Evolutionary conservation across 1,284 basidiomycete species (phyloP).

Genomic region (Moesziomyces sp.): DNA sequence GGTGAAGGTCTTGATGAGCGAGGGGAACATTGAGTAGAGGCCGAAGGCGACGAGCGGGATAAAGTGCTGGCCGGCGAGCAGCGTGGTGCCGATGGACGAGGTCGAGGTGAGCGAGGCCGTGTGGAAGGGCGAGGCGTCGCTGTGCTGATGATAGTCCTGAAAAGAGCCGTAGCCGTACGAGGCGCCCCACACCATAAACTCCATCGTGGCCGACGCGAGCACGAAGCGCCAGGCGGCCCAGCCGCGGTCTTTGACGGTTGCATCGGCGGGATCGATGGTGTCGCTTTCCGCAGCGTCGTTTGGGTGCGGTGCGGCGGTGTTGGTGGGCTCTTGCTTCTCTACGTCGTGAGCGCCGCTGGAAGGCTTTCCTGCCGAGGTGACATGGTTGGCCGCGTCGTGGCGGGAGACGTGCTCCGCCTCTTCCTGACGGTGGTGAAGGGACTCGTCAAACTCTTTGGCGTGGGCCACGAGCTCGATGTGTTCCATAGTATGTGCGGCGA

Average conservation of each 20-base stretch:
- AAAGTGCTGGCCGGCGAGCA: constrained; percentile 52
- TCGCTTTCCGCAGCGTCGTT: background rate
- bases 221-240: constrained; percentile 45
- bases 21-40: constrained; percentile 43
- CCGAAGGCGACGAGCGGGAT: constrained; percentile 50
- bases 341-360: background rate
- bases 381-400: no score
- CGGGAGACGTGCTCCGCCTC: background rate
- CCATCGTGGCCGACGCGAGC: constrained; percentile 29
- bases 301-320: background rate
- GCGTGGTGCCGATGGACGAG: constrained; percentile 52
- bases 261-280: background rate
- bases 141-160: constrained; percentile 60
- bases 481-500: constrained; percentile 21
- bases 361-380: background rate
- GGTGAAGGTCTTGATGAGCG: constrained; percentile 43
- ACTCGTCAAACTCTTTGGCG: constrained; percentile 16
- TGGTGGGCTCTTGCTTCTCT: background rate
- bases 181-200: constrained; percentile 55
- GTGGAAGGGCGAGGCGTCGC: constrained; percentile 50
- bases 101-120: constrained; percentile 29
- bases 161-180: constrained; percentile 60
- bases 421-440: background rate
- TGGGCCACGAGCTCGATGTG: constrained; percentile 18
- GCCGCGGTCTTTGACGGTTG: constrained; percentile 23